Percentiles rank a stretch among this genome's conserved stretches.
These are phyloP conservation scores for Castanopsis chinensis DNA, from an alignment of 306 rosid genomes.

Conservation along the genomic window DNA sequence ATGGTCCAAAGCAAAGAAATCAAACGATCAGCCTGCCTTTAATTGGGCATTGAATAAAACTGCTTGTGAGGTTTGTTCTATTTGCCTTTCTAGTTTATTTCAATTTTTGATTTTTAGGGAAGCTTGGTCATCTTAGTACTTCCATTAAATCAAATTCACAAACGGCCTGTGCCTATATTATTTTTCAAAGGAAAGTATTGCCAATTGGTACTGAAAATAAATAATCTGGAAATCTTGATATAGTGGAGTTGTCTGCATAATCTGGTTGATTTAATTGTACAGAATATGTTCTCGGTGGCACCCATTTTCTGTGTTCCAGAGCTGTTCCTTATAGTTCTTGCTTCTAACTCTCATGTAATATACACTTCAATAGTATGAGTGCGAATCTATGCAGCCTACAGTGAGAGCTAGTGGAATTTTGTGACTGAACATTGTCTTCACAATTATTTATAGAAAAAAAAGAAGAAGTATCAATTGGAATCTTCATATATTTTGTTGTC, in stretches of 20 bases:
- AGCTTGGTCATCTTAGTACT: slow-evolving; percentile 5
- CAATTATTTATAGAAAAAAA: too few species aligned
- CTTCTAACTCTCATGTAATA: too few species aligned
- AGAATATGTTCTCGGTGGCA: too few species aligned
- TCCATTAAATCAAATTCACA: background rate
- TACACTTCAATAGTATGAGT: too few species aligned
- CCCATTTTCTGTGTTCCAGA: too few species aligned
- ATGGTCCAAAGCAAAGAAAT: slow-evolving; percentile 74
- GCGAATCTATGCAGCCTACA: too few species aligned
- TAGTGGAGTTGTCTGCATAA: background rate
- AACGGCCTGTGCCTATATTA: slow-evolving; percentile 1
- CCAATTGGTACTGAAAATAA: background rate
- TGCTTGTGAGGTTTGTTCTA: slow-evolving; percentile 52
- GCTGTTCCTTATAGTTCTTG: too few species aligned
- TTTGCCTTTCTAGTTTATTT: slow-evolving; percentile 13
- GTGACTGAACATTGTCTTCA: too few species aligned
- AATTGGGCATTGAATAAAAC: slow-evolving; percentile 93
- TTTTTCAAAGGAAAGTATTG: background rate
- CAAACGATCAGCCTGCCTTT: slow-evolving; percentile 94
- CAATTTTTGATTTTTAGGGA: background rate
- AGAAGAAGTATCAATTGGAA: too few species aligned
- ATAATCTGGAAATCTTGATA: too few species aligned
- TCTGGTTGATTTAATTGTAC: background rate
- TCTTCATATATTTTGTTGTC: too few species aligned
- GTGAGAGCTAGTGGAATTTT: too few species aligned